These are phyloP conservation scores for Termitomyces sp. DNA, from an alignment of 768 basidiomycete species.

Conservation along the genomic window DNA sequence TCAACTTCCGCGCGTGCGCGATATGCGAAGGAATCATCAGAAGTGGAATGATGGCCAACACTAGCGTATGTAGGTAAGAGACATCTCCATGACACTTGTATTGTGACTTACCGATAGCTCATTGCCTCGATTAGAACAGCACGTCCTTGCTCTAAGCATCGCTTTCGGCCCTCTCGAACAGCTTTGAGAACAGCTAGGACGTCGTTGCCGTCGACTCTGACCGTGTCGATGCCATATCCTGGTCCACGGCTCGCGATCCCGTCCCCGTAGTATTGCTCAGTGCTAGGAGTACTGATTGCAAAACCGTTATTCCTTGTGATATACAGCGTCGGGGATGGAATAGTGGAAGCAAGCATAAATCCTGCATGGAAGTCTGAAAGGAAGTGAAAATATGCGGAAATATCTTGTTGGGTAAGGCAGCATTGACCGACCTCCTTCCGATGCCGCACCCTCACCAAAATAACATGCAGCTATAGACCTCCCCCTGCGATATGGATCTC, in stretches of 20 bases:
- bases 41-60: conserved; percentile 92
- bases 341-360: conserved; percentile 70
- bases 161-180: conserved; percentile 62
- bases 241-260: conserved; percentile 91
- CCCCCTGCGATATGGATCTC: conserved; percentile 61
- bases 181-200: conserved; percentile 76
- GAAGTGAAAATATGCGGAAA: conserved; percentile 14
- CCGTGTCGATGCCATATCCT: conserved; percentile 87
- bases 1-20: conserved; percentile 87
- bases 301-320: conserved; percentile 86
- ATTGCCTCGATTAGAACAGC: conserved; percentile 87
- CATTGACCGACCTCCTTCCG: conserved; percentile 63
- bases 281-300: conserved; percentile 88
- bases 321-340: conserved; percentile 70
- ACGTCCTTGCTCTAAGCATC: conserved; percentile 72
- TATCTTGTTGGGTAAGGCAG: not conserved
- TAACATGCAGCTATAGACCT: conserved; percentile 82
- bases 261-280: conserved; percentile 89
- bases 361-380: conserved; percentile 85
- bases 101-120: conserved; percentile 66
- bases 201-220: conserved; percentile 94
- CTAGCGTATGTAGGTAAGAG: conserved; percentile 26
- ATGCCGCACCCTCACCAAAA: conserved; percentile 93
- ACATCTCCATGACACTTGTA: not conserved
- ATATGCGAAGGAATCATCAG: conserved; percentile 95